These are phyloP conservation scores for Alternaria sp. DNA, from an alignment of 2,329 filamentous ascomycete genomes.

Conservation along the genomic window DNA sequence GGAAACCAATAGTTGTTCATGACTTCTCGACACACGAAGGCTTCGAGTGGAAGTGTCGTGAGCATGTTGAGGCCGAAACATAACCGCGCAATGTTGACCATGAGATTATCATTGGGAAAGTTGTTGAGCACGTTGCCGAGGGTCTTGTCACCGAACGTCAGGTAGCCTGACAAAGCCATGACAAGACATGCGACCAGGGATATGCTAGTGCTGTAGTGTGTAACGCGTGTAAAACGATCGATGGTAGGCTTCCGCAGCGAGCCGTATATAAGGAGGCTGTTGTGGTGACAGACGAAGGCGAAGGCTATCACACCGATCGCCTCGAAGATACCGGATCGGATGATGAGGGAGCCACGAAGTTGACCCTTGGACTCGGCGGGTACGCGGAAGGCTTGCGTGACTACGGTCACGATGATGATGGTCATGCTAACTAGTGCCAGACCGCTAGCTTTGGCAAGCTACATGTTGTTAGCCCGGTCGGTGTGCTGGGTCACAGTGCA, in stretches of 20 bases:
- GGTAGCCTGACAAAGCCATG: conserved; percentile 88
- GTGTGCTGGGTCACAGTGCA: conserved; percentile 9
- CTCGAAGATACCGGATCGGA: conserved; percentile 90
- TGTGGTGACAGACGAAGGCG: conserved; percentile 84
- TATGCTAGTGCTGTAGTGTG: conserved; percentile 89
- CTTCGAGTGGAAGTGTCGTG: conserved; percentile 93
- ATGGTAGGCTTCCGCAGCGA: conserved; percentile 93
- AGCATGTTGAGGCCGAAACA: conserved; percentile 99
- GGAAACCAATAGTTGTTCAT: conserved; percentile 87
- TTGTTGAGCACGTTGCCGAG: conserved; percentile 98
- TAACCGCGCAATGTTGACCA: conserved; percentile 93
- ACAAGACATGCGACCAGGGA: conserved; percentile 91
- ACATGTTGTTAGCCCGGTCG: conserved; percentile 44
- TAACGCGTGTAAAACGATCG: conserved; percentile 91
- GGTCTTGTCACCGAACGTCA: conserved; percentile 91
- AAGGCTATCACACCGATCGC: conserved; percentile 98
- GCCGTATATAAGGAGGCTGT: conserved; percentile 96
- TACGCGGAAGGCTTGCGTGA: conserved; percentile 81
- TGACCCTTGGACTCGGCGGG: conserved; percentile 75
- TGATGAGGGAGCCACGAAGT: conserved; percentile 73
- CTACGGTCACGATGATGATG: conserved; percentile 85
- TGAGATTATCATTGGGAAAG: conserved; percentile 86
- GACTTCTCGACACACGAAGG: conserved; percentile 96
- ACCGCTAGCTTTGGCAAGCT: conserved; percentile 96
- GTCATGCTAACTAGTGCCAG: conserved; percentile 92